Percentiles rank a stretch among this genome's conserved stretches.
These are phyloP conservation scores for Ganoderma multipileum DNA, from an alignment of 1,284 basidiomycete species.

Conservation along the genomic window DNA sequence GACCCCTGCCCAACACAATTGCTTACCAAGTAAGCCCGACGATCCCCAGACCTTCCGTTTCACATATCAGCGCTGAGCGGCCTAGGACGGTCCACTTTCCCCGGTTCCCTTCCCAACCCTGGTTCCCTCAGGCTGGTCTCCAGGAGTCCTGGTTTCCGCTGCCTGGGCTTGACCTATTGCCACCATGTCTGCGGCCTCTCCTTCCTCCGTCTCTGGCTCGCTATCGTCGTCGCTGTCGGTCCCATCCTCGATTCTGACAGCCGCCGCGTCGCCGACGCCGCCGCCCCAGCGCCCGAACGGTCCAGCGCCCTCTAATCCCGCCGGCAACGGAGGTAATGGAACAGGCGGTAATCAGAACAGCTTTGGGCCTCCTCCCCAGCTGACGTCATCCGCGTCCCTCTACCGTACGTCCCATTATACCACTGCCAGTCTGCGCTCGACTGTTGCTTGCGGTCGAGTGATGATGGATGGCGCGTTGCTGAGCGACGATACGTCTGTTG, in stretches of 20 bases:
- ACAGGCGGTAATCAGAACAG: conserved; percentile 17
- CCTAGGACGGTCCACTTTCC: conserved; percentile 5
- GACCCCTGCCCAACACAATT: background rate
- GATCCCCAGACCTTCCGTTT: conserved; percentile 17
- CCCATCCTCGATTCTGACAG: conserved; percentile 7
- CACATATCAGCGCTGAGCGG: conserved; percentile 16
- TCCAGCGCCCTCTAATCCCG: conserved; percentile 1
- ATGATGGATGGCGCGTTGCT: conserved; percentile 19
- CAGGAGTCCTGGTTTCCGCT: conserved; percentile 3
- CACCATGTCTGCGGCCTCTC: conserved; percentile 22
- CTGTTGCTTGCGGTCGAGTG: conserved; percentile 19
- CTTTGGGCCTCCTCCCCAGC: conserved; percentile 15
- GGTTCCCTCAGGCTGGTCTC: conserved; percentile 6
- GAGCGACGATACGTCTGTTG: conserved; percentile 15
- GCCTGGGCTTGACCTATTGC: conserved; percentile 16
- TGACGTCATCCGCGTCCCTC: conserved; percentile 36
- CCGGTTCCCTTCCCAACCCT: conserved; percentile 16
- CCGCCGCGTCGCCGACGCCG: background rate
- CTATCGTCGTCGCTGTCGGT: background rate
- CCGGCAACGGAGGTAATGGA: background rate
- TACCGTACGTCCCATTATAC: conserved; percentile 31
- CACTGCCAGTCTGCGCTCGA: background rate
- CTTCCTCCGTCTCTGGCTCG: conserved; percentile 1
- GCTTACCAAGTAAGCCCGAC: conserved; percentile 10
- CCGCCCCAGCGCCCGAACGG: background rate